Evolutionary conservation across 1,284 basidiomycete species (phyloP), one percentile per base, ranked within the genome.

Genomic region (Apiotrichum gamsii): DNA sequence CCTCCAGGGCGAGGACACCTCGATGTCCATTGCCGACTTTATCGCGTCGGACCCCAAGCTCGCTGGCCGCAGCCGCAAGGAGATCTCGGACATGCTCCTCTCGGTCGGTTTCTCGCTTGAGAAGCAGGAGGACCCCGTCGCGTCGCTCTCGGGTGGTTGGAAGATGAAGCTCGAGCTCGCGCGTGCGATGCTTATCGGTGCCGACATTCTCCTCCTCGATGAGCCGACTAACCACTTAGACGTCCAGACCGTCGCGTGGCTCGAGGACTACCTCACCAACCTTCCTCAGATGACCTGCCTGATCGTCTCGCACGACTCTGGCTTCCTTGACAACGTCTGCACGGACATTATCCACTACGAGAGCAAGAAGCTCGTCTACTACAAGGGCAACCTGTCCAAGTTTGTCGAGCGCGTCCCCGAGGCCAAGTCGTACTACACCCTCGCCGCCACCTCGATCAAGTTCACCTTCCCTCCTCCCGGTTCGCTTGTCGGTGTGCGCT

Each of bases 301-400:
- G 60, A 91, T 96, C 64, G 80, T 98, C 72, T 95, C 90, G 75
- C 94, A 98, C 79, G 94, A 98, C 77, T 95, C 91, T 60, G 85
- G 90, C 39, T 98, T 98, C 79, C 77, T 98, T 60, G 94, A 98
- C 77, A 87, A 89, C 72, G 82, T 97, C 51, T 96, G 93, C 58
- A 93, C 94, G 57, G 94, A 98, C 74, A 93, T 98, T 65, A 65
- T 97, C 59, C 94, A 97, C 77, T 98, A 97, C 76, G 91, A 97
- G 75, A 76, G 77, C 60, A 97, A 97, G 78, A 95, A 94, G 84
- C 82, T 98, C 58, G 89, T 84, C 43, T 96, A 94, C 76, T 97
- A 97, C 75, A 84, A 82, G 45, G 94, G 94, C 52, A 96, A 96
- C 74, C 80, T 98, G 31, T 90, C 89, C 46, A 78, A 81, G 45